Percentiles rank a stretch among this genome's conserved stretches.
phyloP scores from a whole-genome alignment of 106 monocot species.

The Acorus calamus region DNA sequence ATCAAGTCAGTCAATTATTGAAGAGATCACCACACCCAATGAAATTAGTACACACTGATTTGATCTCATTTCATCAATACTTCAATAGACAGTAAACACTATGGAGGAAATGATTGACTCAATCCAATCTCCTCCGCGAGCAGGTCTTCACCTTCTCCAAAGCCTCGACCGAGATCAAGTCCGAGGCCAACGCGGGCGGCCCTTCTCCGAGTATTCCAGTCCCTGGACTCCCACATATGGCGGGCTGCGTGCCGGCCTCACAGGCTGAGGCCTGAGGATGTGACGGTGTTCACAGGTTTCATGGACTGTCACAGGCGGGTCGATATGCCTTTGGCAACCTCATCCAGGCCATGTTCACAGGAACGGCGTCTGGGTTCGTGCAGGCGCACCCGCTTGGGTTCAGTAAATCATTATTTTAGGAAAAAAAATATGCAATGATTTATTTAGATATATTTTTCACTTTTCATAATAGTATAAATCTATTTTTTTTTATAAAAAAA shows the following conservation, averaged over 20 bases:
- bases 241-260: constrained; percentile 61
- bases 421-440: too few relatives aligned
- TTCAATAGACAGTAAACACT: too few relatives aligned
- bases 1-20: too few relatives aligned
- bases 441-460: too few relatives aligned
- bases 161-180: constrained; percentile 44
- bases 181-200: constrained; percentile 40
- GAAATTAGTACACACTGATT: too few relatives aligned
- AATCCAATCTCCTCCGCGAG: constrained; percentile 35
- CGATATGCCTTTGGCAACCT: constrained; percentile 87
- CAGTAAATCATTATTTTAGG: background rate
- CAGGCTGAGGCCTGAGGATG: constrained; percentile 41
- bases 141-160: constrained; percentile 67
- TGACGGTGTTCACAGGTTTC: too few relatives aligned
- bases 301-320: too few relatives aligned
- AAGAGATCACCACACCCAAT: too few relatives aligned
- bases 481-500: too few relatives aligned
- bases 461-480: too few relatives aligned
- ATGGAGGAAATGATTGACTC: too few relatives aligned
- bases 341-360: constrained; percentile 83
- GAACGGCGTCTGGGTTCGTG: constrained; percentile 43
- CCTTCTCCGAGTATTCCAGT: constrained; percentile 86
- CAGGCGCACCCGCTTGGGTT: constrained; percentile 29
- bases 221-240: constrained; percentile 81
- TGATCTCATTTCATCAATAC: too few relatives aligned